These are phyloP conservation scores for Rhizopogon salebrosus DNA, from an alignment of 768 basidiomycete species.

Conservation along the genomic window DNA sequence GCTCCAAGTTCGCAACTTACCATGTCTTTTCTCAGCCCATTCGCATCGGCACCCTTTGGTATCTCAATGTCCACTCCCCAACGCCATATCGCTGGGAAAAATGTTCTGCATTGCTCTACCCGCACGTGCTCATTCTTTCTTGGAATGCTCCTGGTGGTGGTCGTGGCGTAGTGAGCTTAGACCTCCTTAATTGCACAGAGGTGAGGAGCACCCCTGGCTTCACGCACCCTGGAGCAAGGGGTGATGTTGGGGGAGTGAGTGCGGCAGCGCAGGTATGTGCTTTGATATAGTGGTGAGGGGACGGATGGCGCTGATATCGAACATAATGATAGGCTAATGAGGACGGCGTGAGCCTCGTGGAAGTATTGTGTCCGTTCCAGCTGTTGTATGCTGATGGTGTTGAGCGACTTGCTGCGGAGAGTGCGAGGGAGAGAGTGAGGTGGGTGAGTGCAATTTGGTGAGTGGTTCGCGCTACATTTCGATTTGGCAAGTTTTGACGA, in stretches of 20 bases:
- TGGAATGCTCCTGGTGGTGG: constrained; percentile 86
- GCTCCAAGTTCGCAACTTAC: constrained; percentile 8
- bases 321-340: constrained; percentile 1
- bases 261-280: constrained; percentile 51
- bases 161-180: constrained; percentile 80
- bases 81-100: constrained; percentile 78
- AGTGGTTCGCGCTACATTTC: constrained; percentile 18
- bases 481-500: neutral
- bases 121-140: constrained; percentile 77
- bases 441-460: constrained; percentile 93
- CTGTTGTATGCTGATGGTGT: constrained; percentile 87
- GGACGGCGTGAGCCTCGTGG: constrained; percentile 43
- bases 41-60: constrained; percentile 84
- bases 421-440: constrained; percentile 75
- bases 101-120: constrained; percentile 78
- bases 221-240: constrained; percentile 71
- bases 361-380: constrained; percentile 85
- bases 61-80: constrained; percentile 84
- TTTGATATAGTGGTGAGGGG: neutral
- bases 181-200: constrained; percentile 80
- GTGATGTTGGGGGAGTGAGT: constrained; percentile 84
- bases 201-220: constrained; percentile 82
- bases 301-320: constrained; percentile 17
- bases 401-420: constrained; percentile 86
- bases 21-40: constrained; percentile 53